Conservation (phyloP, 106 monocot species). For the Gastrodia elata region DNA sequence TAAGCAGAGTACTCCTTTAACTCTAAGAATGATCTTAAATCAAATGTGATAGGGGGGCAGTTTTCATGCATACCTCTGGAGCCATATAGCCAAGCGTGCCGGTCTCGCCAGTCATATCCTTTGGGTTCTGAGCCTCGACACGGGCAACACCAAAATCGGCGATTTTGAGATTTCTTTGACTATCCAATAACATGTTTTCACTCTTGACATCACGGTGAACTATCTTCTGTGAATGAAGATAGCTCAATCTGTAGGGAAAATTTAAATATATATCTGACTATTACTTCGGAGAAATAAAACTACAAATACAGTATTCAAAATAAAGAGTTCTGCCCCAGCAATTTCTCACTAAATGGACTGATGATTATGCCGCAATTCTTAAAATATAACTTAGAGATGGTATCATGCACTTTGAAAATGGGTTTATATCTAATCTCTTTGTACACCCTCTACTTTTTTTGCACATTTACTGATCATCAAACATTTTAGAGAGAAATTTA, state of each 20-base stretch:
- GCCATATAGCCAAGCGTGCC: slow-evolving; percentile 88
- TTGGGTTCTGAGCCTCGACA: slow-evolving; percentile 75
- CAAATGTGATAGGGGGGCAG: neutral
- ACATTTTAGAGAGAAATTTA: no score
- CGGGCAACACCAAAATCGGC: slow-evolving; percentile 86
- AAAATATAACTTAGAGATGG: no score
- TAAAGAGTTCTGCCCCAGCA: no score
- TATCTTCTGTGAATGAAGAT: slow-evolving; percentile 69
- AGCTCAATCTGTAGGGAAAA: slow-evolving; percentile 49
- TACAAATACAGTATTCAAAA: neutral
- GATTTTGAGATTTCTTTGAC: slow-evolving; percentile 51
- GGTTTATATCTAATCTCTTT: no score
- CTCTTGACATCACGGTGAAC: slow-evolving; percentile 85
- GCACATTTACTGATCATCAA: no score
- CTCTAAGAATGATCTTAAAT: neutral
- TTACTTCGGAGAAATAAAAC: neutral
- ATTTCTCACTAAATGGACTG: no score
- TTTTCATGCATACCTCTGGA: slow-evolving; percentile 42
- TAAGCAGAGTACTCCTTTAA: neutral
- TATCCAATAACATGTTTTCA: slow-evolving; percentile 69
- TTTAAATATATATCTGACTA: neutral
- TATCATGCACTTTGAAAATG: no score
- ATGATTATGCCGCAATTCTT: no score
- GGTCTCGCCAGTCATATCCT: slow-evolving; percentile 62
- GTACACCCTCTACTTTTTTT: no score